phyloP scores from a whole-genome alignment of 2,329 filamentous ascomycete species.

The Trichothecium sympodiale region DNA sequence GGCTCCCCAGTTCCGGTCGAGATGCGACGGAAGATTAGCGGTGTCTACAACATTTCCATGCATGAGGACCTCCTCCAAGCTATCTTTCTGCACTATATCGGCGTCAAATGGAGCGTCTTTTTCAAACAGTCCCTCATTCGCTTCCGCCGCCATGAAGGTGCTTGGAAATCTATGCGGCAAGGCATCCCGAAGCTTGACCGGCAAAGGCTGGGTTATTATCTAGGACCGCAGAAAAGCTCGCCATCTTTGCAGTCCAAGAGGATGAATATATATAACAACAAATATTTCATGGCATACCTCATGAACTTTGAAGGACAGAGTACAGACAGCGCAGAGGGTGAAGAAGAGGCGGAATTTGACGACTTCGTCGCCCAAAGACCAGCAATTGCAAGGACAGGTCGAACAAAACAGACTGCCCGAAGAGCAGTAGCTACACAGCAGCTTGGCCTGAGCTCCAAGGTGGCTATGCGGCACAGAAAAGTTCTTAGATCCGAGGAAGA shows the following conservation, averaged over 20 bases:
- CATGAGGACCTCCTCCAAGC: conserved; percentile 40
- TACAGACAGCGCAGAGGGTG: conserved; percentile 17
- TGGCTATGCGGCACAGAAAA: background rate
- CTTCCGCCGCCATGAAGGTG: conserved; percentile 17
- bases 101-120: conserved; percentile 33
- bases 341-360: conserved; percentile 25
- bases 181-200: conserved; percentile 19
- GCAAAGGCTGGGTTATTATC: conserved; percentile 22
- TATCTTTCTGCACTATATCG: conserved; percentile 38
- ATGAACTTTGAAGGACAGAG: conserved; percentile 18
- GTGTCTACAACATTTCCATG: conserved; percentile 38
- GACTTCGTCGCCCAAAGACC: background rate
- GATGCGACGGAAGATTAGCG: conserved; percentile 35
- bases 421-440: background rate
- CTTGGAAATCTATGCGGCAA: conserved; percentile 22
- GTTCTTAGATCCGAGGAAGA: background rate
- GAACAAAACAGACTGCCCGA: background rate
- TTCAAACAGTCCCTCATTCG: conserved; percentile 24
- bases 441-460: background rate
- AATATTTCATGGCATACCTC: conserved; percentile 36
- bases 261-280: conserved; percentile 18
- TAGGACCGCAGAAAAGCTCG: conserved; percentile 12
- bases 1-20: conserved; percentile 26
- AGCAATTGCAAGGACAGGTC: background rate
- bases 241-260: conserved; percentile 18